Evolutionary conservation across 2,329 filamentous ascomycete genomes (phyloP), one percentile per base, ranked within the genome.

Genomic region (Orbilia javanica): DNA sequence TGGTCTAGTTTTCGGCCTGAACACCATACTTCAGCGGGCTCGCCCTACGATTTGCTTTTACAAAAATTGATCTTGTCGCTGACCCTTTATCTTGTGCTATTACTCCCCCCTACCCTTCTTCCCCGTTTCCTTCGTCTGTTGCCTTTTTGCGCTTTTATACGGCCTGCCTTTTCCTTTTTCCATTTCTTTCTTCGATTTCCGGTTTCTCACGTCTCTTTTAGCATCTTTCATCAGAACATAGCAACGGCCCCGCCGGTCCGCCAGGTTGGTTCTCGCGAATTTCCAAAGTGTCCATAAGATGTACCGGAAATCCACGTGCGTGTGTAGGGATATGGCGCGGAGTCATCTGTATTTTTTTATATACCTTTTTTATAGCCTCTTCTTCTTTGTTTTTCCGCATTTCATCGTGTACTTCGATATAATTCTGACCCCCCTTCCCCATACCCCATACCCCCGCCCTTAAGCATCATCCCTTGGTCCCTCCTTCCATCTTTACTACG

Each of bases 41-140:
- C 60, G 25, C 60, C 60, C 60, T 48, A 64, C 42, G 60, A 64
- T 48, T 64, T 64, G 60, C 60, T 64, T 64, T 64, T 53, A 53
- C 31, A 67, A 67, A 39, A 55, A 67, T 55, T 67, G 64, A 42
- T 68, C 65, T 31, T 60, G 27, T 52, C 36, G 31, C 55, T 60
- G 55, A 39, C 48, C 6, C 20, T 27, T 53, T 55, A 20, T 42
- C 55, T 31, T 48, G 27, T 27, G 36, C 7, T 34, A 15, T 36
- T 42, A 6, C 42, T 27, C 31, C 44, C n/a, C 13, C 18, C 15
- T 25, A 0, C 46, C 27, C 6, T 68, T 60, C 2, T 42, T 7
- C 18, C 18, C 53, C 8, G 29, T 36, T 36, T 42, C 11, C 22
- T 44, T 25, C 11, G 44, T 60, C 10, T 42, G 3, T 18, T 27